Base-by-base conservation (phyloP, 352 stramenopile species). In the Labyrinthula sp. region DNA sequence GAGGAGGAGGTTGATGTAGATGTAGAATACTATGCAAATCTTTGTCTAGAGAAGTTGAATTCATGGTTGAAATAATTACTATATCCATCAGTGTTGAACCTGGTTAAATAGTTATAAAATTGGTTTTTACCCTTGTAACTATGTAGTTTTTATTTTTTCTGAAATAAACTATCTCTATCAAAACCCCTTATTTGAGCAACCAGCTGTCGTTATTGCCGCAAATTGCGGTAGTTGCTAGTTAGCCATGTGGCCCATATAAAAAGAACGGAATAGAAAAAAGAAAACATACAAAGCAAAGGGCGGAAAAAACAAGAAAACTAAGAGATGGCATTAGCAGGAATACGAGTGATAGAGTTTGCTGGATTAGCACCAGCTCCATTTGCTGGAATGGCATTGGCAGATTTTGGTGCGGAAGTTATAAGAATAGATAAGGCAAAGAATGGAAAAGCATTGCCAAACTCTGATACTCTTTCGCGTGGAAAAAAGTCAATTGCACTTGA, bases 291-390 rank as follows among this genome's bases (percentile, higher is more conserved):
- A 12, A 33, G 28, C 12, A 33, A 15, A 15, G 28, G 12, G 28
- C 28, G 12, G 12, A 12, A 15, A 12, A 15, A 15, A 12, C 12
- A 15, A 33, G 28, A 33, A 33, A 12, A 12, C 12, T 12, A 15
- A 15, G 28, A 33, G 28, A 33, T 33, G 28, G 28, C 28, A 12
- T 33, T 49, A 5, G 34, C 4, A n/a, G 41, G 41, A 21, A 23
- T 49, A 30, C 43, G 47, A 36, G 41, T 54, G 15, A 17, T 54
- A 1, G 33, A 54, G 24, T 38, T 54, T 33, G 35, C 47, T 20
- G 47, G 48, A 10, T 29, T 57, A n/a, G 48, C 47, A 7, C 47
- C 48, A 9, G 48, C 47, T 10, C 48, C 48, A 18, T 57, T 57
- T 29, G 48, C 48, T 6, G 48, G 48, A 10, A 59, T 57, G 47